Conservation (phyloP, 129 eudicot genomes). For the Tanacetum coccineum region DNA sequence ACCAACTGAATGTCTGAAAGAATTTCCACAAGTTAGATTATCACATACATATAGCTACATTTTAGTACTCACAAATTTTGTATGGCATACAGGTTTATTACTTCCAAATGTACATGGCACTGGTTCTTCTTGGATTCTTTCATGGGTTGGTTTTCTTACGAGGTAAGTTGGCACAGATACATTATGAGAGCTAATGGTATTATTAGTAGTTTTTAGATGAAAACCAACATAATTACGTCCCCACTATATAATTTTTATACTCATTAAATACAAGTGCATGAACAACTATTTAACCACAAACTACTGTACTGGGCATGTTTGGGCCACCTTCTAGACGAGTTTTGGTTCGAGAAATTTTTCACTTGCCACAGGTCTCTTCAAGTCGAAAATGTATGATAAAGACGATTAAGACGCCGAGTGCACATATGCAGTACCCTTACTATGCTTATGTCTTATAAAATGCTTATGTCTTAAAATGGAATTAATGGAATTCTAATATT, state of each 20-base stretch:
- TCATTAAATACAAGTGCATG: neutral
- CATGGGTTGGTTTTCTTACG: slow-evolving; percentile 87
- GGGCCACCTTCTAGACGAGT: slow-evolving; percentile 91
- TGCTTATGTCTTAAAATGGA: no score
- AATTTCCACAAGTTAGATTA: no score
- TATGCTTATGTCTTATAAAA: no score
- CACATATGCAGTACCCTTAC: no score
- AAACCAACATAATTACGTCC: no score
- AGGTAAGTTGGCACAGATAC: slow-evolving; percentile 46
- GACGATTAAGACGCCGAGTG: no score
- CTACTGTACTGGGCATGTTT: slow-evolving; percentile 63
- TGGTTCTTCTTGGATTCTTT: slow-evolving; percentile 97
- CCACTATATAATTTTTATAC: neutral
- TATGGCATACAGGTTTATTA: slow-evolving; percentile 66
- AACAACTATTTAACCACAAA: neutral
- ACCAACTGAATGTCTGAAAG: slow-evolving; percentile 92
- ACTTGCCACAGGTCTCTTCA: no score
- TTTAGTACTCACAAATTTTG: neutral
- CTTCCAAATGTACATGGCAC: slow-evolving; percentile 91
- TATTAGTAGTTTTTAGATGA: no score
- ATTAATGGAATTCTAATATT: no score
- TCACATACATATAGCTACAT: no score
- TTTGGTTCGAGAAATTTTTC: neutral
- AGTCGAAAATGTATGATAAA: no score
- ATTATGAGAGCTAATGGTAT: neutral